Evolutionary conservation across 352 stramenopile species (phyloP), one percentile per base, ranked within the genome.

Genomic region (Pythium diclinum): DNA sequence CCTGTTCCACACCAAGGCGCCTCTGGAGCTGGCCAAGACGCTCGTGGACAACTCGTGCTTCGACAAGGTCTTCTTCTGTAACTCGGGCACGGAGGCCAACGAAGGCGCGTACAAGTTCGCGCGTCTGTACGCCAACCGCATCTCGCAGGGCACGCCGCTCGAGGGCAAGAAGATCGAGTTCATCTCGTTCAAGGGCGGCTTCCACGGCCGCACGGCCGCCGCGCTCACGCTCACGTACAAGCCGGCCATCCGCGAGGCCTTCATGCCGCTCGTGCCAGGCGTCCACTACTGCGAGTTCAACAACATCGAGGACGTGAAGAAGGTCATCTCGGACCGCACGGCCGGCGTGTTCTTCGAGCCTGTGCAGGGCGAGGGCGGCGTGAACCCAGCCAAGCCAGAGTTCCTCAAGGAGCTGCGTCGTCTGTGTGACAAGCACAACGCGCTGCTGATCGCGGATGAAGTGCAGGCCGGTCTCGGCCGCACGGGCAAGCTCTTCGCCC

Each of bases 51-150:
- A 98, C 71, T 98, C 89, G n/a, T 84, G 82, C 46, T 97, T 98
- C 61, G 87, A 96, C 73, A 98, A 98, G 73, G 96, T 96, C n/a
- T 99, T 99, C 78, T 99, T 99, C 78, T 98, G 91, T 74, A 99
- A 99, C 76, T 97, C 85, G 3, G 83, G 97, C 56, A 97, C 89
- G 16, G 92, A 98, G 70, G 86, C 87, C 55, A 96, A 94, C 71
- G 88, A 96, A 69, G 89, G 79, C 19, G 87, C 87, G 1, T 89
- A 92, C 71, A 96, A 96, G 65, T 96, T 96, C 59, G 84, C 87
- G 38, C 77, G 84, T n/a, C 64, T 93, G 19, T 91, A 92, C 47
- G 83, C 81, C 51, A 91, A 88, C 65, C 73, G 72, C 38, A 61
- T 87, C 38, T 73, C 77, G 17, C 65, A 91, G 79, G 77, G 74